Conservation (phyloP, 176 grass and related monocot genomes). For the Cymbopogon citratus region DNA sequence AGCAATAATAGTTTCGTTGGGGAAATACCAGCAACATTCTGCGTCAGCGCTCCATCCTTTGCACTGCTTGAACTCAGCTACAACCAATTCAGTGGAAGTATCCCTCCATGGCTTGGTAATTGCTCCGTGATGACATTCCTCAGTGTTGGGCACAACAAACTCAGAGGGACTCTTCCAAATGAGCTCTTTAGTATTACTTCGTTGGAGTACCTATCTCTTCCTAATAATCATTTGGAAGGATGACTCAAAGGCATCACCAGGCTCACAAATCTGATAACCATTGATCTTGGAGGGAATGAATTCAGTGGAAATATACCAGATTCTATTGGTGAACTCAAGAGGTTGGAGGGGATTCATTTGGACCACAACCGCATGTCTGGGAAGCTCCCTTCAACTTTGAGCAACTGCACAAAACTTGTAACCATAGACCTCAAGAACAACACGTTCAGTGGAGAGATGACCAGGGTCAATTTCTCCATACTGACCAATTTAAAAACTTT, state of each 20-base stretch:
- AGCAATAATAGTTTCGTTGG: slow-evolving; percentile 47
- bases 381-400: slow-evolving; percentile 24
- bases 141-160: slow-evolving; percentile 24
- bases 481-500: slow-evolving; percentile 24
- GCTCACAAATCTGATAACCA: slow-evolving; percentile 30
- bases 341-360: slow-evolving; percentile 31
- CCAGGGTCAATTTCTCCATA: slow-evolving; percentile 34
- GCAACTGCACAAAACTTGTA: slow-evolving; percentile 32
- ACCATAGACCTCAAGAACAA: slow-evolving; percentile 41
- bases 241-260: background rate
- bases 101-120: slow-evolving; percentile 18
- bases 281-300: slow-evolving; percentile 31
- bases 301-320: slow-evolving; percentile 25
- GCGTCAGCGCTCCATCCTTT: background rate
- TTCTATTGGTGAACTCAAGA: slow-evolving; percentile 32
- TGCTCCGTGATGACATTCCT: slow-evolving; percentile 25
- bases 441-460: slow-evolving; percentile 20
- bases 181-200: slow-evolving; percentile 13
- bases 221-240: slow-evolving; percentile 23
- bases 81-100: slow-evolving; percentile 34
- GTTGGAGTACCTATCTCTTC: slow-evolving; percentile 27
- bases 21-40: slow-evolving; percentile 18
- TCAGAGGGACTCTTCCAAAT: slow-evolving; percentile 23
- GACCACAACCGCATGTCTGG: slow-evolving; percentile 19
- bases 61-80: slow-evolving; percentile 32